A percentile compares a stretch with the other conserved stretches of the same genome.
Conservation (phyloP, 805 yeast species). For the Maudiozyma turicensis region DNA sequence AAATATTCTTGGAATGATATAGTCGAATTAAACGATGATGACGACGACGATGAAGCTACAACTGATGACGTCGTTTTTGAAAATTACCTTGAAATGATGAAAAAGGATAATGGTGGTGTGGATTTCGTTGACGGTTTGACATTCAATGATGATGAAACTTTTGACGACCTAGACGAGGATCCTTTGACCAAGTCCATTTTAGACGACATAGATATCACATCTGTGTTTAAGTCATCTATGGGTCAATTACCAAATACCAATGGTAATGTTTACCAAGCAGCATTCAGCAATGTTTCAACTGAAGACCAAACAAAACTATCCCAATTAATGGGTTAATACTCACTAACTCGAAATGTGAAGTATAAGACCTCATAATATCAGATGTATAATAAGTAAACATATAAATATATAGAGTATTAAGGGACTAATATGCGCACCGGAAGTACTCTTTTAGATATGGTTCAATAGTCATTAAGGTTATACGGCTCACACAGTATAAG, state of each 20-base stretch:
- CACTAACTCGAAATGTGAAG: too few relatives aligned
- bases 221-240: slow-evolving; percentile 50
- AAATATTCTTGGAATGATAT: slow-evolving; percentile 21
- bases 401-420: too few relatives aligned
- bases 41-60: slow-evolving; percentile 29
- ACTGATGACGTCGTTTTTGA: slow-evolving; percentile 28
- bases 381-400: too few relatives aligned
- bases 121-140: slow-evolving; percentile 28
- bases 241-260: slow-evolving; percentile 40
- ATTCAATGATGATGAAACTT: slow-evolving; percentile 38
- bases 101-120: slow-evolving; percentile 33
- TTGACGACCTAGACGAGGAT: slow-evolving; percentile 74
- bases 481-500: too few relatives aligned
- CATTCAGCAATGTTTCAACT: slow-evolving; percentile 34
- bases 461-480: too few relatives aligned
- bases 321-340: neutral
- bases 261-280: slow-evolving; percentile 37
- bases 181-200: slow-evolving; percentile 71
- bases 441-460: too few relatives aligned
- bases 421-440: too few relatives aligned
- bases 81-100: slow-evolving; percentile 41
- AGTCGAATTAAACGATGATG: slow-evolving; percentile 29
- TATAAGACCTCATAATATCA: too few relatives aligned
- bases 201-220: slow-evolving; percentile 65
- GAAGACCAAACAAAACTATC: slow-evolving; percentile 29